Conservation (phyloP, 2,329 filamentous ascomycete genomes). For the Fragosphaeria purpurea region DNA sequence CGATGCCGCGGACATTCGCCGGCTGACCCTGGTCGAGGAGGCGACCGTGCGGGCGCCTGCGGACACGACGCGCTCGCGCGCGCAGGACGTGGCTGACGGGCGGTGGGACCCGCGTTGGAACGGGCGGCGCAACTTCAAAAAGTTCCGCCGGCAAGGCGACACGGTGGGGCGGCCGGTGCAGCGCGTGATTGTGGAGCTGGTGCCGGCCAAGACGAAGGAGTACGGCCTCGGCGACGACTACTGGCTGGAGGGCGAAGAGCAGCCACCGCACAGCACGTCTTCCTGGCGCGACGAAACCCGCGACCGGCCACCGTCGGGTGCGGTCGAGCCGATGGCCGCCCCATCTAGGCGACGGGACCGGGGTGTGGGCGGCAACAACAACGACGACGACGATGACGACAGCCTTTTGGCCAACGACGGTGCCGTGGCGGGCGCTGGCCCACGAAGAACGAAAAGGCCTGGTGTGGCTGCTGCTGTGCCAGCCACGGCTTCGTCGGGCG, state of each 20-base stretch:
- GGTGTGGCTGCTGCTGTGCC: too few relatives aligned
- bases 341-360: too few relatives aligned
- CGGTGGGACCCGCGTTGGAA: constrained; percentile 89
- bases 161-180: constrained; percentile 29
- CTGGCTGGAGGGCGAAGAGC: constrained; percentile 52
- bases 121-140: constrained; percentile 92
- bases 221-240: constrained; percentile 69
- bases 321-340: too few relatives aligned
- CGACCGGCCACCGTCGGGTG: too few relatives aligned
- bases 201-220: constrained; percentile 60
- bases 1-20: constrained; percentile 62
- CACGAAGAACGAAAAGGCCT: too few relatives aligned
- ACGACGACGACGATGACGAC: too few relatives aligned
- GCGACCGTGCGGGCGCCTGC: constrained; percentile 50
- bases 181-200: constrained; percentile 56
- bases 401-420: too few relatives aligned
- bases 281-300: too few relatives aligned
- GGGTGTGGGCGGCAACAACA: too few relatives aligned
- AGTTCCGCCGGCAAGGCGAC: constrained; percentile 57
- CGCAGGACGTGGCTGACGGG: constrained; percentile 41
- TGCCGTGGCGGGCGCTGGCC: too few relatives aligned
- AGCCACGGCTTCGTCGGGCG: too few relatives aligned
- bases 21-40: constrained; percentile 66
- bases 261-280: too few relatives aligned
- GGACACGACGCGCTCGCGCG: constrained; percentile 27